Evolutionary conservation across 1,284 basidiomycete species (phyloP).

Genomic region (Trichosporon ovoides): DNA sequence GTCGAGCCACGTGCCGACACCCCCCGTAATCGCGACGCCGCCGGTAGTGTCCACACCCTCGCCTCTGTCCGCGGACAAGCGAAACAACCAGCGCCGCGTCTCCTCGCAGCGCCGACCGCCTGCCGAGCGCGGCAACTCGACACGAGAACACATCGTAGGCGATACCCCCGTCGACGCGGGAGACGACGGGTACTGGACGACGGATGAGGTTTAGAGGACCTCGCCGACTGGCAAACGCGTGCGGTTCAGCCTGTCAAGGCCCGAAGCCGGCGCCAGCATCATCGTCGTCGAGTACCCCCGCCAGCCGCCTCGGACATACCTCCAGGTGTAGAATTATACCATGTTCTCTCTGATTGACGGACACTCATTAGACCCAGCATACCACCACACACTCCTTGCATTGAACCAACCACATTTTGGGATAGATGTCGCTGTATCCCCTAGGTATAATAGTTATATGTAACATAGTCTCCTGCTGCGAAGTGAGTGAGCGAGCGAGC

Average conservation of each 20-base stretch:
- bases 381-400: background rate
- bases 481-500: too few relatives aligned
- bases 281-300: background rate
- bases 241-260: background rate
- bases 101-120: conserved; percentile 11
- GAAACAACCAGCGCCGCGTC: conserved; percentile 1
- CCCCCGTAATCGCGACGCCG: background rate
- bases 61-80: conserved; percentile 4
- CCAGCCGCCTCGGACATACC: background rate
- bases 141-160: conserved; percentile 16
- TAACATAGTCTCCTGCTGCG: background rate
- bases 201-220: conserved; percentile 1
- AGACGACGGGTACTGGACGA: conserved; percentile 1
- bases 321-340: background rate
- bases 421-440: background rate
- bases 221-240: background rate
- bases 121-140: conserved; percentile 10
- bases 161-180: background rate
- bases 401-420: background rate
- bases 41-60: too few relatives aligned
- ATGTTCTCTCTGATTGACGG: background rate
- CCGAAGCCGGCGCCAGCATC: too few relatives aligned
- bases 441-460: conserved; percentile 5
- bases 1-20: background rate
- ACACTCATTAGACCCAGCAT: background rate